Evolutionary conservation across 345 rosid genomes (phyloP).

Genomic region (Lumnitzera racemosa): DNA sequence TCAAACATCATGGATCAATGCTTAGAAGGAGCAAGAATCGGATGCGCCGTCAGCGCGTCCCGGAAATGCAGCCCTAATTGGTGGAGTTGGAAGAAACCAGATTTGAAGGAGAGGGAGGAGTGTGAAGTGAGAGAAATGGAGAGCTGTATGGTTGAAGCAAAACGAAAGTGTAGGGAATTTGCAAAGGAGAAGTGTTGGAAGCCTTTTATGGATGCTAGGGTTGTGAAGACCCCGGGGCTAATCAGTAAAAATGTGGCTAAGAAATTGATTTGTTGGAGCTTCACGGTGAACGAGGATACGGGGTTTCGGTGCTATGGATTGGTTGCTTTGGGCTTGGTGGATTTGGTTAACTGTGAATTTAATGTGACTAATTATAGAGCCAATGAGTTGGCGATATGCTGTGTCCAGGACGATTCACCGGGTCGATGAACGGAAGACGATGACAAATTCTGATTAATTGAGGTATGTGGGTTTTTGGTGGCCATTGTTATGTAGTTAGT

Average conservation of each 20-base stretch:
- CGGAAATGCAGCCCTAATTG: constrained; percentile 69
- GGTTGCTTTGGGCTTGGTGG: constrained; percentile 9
- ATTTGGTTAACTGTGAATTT: constrained; percentile 13
- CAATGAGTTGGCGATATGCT: constrained; percentile 41
- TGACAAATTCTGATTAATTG: constrained; percentile 1
- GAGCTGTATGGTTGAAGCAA: constrained; percentile 49
- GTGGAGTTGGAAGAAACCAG: constrained; percentile 52
- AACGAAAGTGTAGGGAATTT: constrained; percentile 54
- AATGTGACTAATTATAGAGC: constrained; percentile 31
- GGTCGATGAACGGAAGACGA: constrained; percentile 54
- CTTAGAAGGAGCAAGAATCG: constrained; percentile 68
- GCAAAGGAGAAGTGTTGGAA: constrained; percentile 47
- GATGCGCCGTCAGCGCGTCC: constrained; percentile 77
- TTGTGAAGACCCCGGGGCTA: constrained; percentile 25
- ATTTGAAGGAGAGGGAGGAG: constrained; percentile 52
- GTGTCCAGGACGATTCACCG: constrained; percentile 3
- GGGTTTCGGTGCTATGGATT: constrained; percentile 24
- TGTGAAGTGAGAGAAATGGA: constrained; percentile 79
- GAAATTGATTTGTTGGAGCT: constrained; percentile 34
- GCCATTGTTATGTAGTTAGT: no score
- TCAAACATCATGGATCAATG: constrained; percentile 53
- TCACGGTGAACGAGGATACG: constrained; percentile 27
- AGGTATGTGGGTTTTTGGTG: no score
- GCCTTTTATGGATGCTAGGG: constrained; percentile 62
- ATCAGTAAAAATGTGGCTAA: constrained; percentile 15